Conservation (phyloP, 257 asterid species). For the Solanum lycopersicoides region DNA sequence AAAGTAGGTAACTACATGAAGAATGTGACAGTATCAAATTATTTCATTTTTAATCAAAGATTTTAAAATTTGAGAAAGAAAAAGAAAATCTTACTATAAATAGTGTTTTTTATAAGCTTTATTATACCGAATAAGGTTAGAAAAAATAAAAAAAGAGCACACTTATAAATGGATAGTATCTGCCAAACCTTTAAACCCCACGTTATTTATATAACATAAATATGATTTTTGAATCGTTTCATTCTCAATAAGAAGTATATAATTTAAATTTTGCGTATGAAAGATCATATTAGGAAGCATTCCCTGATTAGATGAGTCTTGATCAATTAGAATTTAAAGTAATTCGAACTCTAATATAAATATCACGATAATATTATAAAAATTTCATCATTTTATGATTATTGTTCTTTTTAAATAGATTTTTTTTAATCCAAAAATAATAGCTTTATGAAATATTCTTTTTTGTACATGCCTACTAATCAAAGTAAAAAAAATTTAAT, state of each 20-base stretch:
- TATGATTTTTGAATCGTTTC: not conserved
- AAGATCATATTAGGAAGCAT: no score
- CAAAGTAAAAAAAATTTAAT: not conserved
- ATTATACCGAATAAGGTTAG: not conserved
- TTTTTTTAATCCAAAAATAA: not conserved
- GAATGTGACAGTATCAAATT: not conserved
- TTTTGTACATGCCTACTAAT: not conserved
- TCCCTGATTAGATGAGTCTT: not conserved
- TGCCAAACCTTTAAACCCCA: not conserved
- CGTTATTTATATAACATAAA: not conserved
- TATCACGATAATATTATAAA: not conserved
- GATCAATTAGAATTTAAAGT: not conserved
- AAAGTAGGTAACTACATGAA: not conserved
- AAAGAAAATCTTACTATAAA: not conserved
- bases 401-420: not conserved
- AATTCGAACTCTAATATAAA: not conserved
- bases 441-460: not conserved
- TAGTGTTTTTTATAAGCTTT: not conserved
- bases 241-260: not conserved
- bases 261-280: not conserved
- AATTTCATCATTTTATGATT: not conserved
- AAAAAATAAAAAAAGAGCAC: not conserved
- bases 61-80: not conserved
- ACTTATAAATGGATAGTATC: not conserved
- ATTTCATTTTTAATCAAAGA: not conserved